Evolutionary conservation across 768 basidiomycete species (phyloP).

Genomic region (Leccinum uliginosum): DNA sequence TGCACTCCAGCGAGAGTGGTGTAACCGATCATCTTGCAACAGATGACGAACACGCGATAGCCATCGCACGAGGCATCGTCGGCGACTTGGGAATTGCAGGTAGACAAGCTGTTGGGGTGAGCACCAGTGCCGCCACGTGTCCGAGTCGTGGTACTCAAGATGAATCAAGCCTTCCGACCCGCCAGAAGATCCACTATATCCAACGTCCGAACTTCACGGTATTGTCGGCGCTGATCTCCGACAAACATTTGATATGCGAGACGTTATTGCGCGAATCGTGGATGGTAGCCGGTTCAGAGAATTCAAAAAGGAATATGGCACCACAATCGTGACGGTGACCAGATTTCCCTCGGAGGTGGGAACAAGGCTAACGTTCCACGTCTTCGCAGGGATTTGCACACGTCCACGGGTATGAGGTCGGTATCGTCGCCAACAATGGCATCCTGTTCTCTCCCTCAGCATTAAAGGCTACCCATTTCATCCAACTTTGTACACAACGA

Average conservation of each 20-base stretch:
- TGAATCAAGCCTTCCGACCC: conserved; percentile 47
- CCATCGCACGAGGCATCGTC: conserved; percentile 71
- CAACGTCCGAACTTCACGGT: conserved; percentile 78
- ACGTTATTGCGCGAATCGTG: conserved; percentile 87
- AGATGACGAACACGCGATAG: conserved; percentile 82
- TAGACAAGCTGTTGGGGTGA: conserved; percentile 45
- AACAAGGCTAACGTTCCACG: conserved; percentile 4
- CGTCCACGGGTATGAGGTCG: conserved; percentile 85
- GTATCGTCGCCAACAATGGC: conserved; percentile 92
- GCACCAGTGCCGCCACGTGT: conserved; percentile 26
- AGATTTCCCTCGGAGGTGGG: background rate
- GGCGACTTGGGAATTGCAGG: conserved; percentile 72
- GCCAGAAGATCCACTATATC: conserved; percentile 73
- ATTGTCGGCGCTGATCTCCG: conserved; percentile 89
- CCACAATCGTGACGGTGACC: conserved; percentile 82
- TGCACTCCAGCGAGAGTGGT: conserved; percentile 90
- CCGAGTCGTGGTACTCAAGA: conserved; percentile 8
- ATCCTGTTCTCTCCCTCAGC: conserved; percentile 93
- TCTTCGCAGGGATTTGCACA: conserved; percentile 72
- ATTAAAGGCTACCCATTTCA: conserved; percentile 92
- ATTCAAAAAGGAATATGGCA: conserved; percentile 94
- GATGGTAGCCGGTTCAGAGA: conserved; percentile 91
- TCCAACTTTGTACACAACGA: conserved; percentile 89
- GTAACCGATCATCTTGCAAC: conserved; percentile 86
- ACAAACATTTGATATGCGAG: conserved; percentile 90